Percentiles rank a stretch among this genome's conserved stretches.
These are phyloP conservation scores for Phytophthora palmivora DNA, from an alignment of 352 stramenopile genomes.

Conservation along the genomic window DNA sequence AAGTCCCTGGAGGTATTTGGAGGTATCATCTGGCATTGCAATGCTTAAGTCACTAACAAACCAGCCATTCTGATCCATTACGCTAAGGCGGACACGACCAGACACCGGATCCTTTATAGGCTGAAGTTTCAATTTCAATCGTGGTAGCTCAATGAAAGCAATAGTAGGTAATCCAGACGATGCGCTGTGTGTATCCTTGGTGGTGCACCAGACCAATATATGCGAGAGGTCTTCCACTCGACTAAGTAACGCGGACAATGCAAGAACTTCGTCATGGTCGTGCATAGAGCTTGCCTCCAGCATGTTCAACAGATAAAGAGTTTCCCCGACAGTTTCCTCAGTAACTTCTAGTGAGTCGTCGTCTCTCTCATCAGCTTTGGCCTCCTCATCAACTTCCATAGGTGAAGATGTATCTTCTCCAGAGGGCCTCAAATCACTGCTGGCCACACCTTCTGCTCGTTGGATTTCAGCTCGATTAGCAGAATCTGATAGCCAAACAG, in stretches of 20 bases:
- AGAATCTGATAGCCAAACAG: slow-evolving; percentile 68
- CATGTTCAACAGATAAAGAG: slow-evolving; percentile 95
- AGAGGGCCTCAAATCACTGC: neutral
- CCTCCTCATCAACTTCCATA: slow-evolving; percentile 63
- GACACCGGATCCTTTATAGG: slow-evolving; percentile 58
- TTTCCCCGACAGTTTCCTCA: slow-evolving; percentile 66
- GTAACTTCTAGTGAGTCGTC: slow-evolving; percentile 63
- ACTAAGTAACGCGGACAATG: slow-evolving; percentile 91
- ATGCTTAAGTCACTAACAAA: slow-evolving; percentile 79
- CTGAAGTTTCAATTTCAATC: slow-evolving; percentile 96
- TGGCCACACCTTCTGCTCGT: slow-evolving; percentile 50
- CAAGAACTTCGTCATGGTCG: slow-evolving; percentile 45
- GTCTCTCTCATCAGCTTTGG: slow-evolving; percentile 54
- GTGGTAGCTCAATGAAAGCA: slow-evolving; percentile 96
- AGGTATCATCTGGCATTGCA: slow-evolving; percentile 34
- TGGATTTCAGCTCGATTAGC: slow-evolving; percentile 70
- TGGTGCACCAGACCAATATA: slow-evolving; percentile 96
- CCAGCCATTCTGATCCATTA: slow-evolving; percentile 87
- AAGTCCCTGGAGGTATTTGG: slow-evolving; percentile 61
- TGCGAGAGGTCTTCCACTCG: slow-evolving; percentile 97
- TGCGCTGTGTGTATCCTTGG: slow-evolving; percentile 13
- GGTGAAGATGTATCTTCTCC: slow-evolving; percentile 20
- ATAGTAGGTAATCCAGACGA: slow-evolving; percentile 61
- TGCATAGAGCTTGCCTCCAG: slow-evolving; percentile 73
- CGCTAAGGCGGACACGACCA: slow-evolving; percentile 60